Percentiles rank a stretch among this genome's conserved stretches.
phyloP scores from a whole-genome alignment of 768 basidiomycete genomes.

The Peribolospora kevripleyi region DNA sequence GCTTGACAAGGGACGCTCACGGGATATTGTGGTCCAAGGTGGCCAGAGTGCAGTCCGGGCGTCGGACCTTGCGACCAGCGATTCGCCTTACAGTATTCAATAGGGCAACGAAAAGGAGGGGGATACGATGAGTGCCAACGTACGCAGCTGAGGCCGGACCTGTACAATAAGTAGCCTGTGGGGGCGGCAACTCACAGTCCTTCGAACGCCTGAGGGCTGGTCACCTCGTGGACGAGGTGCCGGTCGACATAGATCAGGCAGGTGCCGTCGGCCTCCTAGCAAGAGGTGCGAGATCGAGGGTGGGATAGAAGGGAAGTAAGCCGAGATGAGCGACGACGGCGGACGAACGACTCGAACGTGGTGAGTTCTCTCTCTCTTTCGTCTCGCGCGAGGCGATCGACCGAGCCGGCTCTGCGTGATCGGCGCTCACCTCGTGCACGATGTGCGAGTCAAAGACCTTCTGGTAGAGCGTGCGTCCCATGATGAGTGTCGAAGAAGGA shows the following conservation, averaged over 20 bases:
- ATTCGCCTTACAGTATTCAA: slow-evolving; percentile 15
- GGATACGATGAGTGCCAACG: not conserved
- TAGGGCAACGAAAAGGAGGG: slow-evolving; percentile 9
- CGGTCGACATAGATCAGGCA: slow-evolving; percentile 14
- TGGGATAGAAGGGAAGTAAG: not conserved
- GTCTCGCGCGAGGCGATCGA: too few relatives aligned
- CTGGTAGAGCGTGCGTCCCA: too few relatives aligned
- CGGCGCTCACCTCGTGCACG: too few relatives aligned
- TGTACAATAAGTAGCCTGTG: too few relatives aligned
- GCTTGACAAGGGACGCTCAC: slow-evolving; percentile 4
- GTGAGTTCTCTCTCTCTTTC: too few relatives aligned
- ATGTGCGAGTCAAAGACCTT: too few relatives aligned
- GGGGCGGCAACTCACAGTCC: slow-evolving; percentile 25
- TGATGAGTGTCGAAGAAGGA: too few relatives aligned
- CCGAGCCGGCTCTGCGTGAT: too few relatives aligned
- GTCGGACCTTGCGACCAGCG: slow-evolving; percentile 48
- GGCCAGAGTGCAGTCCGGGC: slow-evolving; percentile 69
- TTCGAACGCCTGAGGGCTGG: slow-evolving; percentile 80
- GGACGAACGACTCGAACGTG: too few relatives aligned
- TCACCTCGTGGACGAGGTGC: slow-evolving; percentile 66
- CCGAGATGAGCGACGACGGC: not conserved
- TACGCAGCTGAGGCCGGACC: not conserved
- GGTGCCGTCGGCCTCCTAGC: not conserved
- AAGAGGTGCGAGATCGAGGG: not conserved
- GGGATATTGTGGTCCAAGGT: slow-evolving; percentile 32